Base-by-base conservation (phyloP, 2,329 filamentous ascomycete genomes). In the Lasiodiplodia citricola region DNA sequence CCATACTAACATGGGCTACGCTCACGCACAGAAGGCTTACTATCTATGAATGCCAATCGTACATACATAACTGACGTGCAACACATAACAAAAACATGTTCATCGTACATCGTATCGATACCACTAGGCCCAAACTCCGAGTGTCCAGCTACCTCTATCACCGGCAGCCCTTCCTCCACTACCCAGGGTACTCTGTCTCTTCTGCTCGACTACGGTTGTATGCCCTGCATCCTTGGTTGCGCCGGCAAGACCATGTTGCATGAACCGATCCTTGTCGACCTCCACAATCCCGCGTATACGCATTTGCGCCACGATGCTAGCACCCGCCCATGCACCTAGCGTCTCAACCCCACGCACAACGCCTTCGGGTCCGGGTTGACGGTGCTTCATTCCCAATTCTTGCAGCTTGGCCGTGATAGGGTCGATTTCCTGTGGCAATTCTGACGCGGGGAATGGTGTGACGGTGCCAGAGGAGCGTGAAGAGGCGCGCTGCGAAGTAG, bases 281-380 rank as follows among this genome's bases (percentile, higher is more conserved):
- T 90, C 87, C 2, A 90, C 90, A 65, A 92, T 85, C 2, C 91
- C 88, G 44, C 88, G 87, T 4, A 93, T 84, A 68, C 90, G 90
- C 69, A 94, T 82, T 72, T 90, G 88, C 2, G 90, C 87, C 21
- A 91, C 81, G 66, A 95, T 75, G 76, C 91, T 93, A 3, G 89
- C 92, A 13, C 92, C 92, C 23, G 87, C 86, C 91, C 92, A 95
- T 2, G 91, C 83, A 0, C 92, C 92, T 1, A 94, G 80, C 0
- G 90, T 89, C 70, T 92, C 88, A 2, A 93, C 81, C 2, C 86
- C 90, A 31, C 92, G 85, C 50, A 94, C 81, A 35, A 84, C 80
- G 2, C 91, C 91, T 50, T 87, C 86, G 1, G 88, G 75, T 5
- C 76, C 70, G 4, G 76, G 79, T 66, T 2, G 78, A 72, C 81